A percentile compares a stretch with the other conserved stretches of the same genome.
These are phyloP conservation scores for Tilletia walkeri DNA, from an alignment of 1,284 basidiomycete genomes.

Conservation along the genomic window DNA sequence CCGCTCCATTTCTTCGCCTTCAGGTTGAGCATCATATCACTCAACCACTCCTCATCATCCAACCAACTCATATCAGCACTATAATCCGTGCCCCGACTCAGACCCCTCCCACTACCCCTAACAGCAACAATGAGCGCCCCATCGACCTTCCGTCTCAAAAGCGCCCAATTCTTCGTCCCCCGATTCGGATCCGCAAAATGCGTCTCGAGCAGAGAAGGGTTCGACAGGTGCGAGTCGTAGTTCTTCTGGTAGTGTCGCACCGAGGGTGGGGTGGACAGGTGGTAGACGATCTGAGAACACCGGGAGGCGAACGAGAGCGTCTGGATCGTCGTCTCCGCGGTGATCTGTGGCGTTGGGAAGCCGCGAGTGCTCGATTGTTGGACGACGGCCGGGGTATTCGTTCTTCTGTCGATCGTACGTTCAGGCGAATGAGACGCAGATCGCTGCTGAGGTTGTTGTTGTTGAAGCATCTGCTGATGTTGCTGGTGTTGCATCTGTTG, in stretches of 20 bases:
- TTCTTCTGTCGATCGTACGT: no score
- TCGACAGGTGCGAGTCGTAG: conserved; percentile 8
- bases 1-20: conserved; percentile 12
- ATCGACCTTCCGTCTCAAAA: background rate
- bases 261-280: conserved; percentile 6
- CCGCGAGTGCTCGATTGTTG: background rate
- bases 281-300: conserved; percentile 12
- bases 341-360: conserved; percentile 3
- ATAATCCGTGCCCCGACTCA: conserved; percentile 1
- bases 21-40: conserved; percentile 17
- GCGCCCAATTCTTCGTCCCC: conserved; percentile 14
- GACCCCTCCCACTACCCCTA: conserved; percentile 5
- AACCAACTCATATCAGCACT: background rate
- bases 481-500: no score
- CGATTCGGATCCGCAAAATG: conserved; percentile 3
- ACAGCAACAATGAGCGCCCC: conserved; percentile 7
- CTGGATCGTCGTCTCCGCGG: background rate
- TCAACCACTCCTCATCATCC: conserved; percentile 18
- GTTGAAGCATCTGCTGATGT: no score
- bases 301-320: conserved; percentile 4
- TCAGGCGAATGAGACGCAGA: no score
- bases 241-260: conserved; percentile 6
- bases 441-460: no score
- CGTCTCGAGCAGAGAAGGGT: conserved; percentile 2
- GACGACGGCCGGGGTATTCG: no score